Percentiles rank a stretch among this genome's conserved stretches.
These are phyloP conservation scores for Ophiostoma populinum DNA, from an alignment of 2,329 filamentous ascomycete species.

Conservation along the genomic window DNA sequence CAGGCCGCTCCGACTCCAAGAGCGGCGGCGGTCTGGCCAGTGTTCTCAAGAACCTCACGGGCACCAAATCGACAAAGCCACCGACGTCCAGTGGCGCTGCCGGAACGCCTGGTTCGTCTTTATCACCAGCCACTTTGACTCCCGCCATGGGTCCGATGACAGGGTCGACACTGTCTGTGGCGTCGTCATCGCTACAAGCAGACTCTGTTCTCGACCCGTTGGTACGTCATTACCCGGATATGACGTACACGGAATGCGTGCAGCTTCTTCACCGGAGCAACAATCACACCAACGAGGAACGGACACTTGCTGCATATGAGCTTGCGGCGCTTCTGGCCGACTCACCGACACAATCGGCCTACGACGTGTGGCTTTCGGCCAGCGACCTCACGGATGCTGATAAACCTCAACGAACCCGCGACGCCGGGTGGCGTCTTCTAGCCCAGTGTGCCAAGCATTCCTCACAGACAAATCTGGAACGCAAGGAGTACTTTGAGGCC, in stretches of 20 bases:
- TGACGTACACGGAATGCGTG: too few relatives aligned
- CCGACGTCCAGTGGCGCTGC: not conserved
- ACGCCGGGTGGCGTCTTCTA: constrained; percentile 47
- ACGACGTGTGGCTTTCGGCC: constrained; percentile 48
- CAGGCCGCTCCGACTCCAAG: constrained; percentile 36
- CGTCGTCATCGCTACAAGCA: too few relatives aligned
- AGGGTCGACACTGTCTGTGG: too few relatives aligned
- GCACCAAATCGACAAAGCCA: constrained; percentile 35
- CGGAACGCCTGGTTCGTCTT: not conserved
- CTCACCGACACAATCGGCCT: constrained; percentile 39
- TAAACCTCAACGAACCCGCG: constrained; percentile 35
- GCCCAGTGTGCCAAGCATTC: constrained; percentile 47
- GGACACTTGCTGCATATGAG: constrained; percentile 38
- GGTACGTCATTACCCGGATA: constrained; percentile 15
- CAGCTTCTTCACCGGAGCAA: constrained; percentile 18
- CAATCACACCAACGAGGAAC: constrained; percentile 32
- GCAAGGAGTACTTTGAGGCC: constrained; percentile 47
- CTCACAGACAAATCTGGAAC: constrained; percentile 47
- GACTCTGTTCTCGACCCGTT: constrained; percentile 19
- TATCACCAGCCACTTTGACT: constrained; percentile 3
- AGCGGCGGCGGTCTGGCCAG: constrained; percentile 39
- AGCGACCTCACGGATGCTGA: constrained; percentile 44
- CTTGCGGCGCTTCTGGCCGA: constrained; percentile 38
- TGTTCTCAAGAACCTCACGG: constrained; percentile 45
- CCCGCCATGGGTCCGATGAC: too few relatives aligned